A percentile compares a stretch with the other conserved stretches of the same genome.
Evolutionary conservation across 306 rosid genomes (phyloP).

Genomic region (Echinosophora koreensis): DNA sequence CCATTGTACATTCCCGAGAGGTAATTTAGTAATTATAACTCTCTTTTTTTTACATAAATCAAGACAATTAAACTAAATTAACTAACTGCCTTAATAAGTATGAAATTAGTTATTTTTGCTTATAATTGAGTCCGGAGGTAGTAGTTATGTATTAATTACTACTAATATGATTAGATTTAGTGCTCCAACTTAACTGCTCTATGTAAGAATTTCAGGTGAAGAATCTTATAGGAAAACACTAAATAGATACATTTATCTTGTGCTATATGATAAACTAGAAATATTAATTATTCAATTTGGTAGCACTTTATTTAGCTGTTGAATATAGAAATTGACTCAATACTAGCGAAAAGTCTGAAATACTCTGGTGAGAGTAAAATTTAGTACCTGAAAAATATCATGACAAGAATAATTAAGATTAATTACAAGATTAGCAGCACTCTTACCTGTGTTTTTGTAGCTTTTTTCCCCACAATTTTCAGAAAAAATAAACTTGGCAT

Average conservation of each 20-base stretch:
- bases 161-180: too few species aligned
- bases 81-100: too few species aligned
- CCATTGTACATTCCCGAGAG: too few species aligned
- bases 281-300: neutral
- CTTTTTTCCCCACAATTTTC: slow-evolving; percentile 70
- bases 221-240: neutral
- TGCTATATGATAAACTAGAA: neutral
- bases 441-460: slow-evolving; percentile 67
- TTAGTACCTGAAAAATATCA: neutral
- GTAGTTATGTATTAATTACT: too few species aligned
- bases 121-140: too few species aligned
- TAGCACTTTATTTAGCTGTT: neutral
- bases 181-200: too few species aligned
- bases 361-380: neutral
- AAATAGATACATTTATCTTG: neutral
- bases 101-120: too few species aligned
- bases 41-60: too few species aligned
- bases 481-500: slow-evolving; percentile 77
- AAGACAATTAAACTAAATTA: too few species aligned
- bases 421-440: slow-evolving; percentile 10
- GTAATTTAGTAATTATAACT: too few species aligned
- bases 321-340: neutral
- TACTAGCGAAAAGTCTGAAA: neutral
- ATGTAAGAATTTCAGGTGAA: neutral
- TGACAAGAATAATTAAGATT: neutral